phyloP scores from a whole-genome alignment of 805 yeast genomes.

The Myxozyma nipponensis region DNA sequence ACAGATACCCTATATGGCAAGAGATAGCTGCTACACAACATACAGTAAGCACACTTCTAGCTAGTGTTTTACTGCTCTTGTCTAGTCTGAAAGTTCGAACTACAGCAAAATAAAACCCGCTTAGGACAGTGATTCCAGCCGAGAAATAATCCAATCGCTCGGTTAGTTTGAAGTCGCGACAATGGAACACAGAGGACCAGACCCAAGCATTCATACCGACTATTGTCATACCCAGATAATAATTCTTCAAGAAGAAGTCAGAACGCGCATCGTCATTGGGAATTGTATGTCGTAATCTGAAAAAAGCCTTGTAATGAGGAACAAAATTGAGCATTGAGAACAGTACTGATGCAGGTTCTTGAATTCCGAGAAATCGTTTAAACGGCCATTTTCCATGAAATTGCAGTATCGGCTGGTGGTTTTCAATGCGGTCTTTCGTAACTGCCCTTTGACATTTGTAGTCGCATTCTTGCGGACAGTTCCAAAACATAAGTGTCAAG shows the following conservation, averaged over 20 bases:
- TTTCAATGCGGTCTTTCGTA: conserved; percentile 50
- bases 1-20: conserved; percentile 62
- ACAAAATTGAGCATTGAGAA: conserved; percentile 70
- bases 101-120: conserved; percentile 68
- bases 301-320: conserved; percentile 52
- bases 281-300: conserved; percentile 12
- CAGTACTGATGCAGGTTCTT: conserved; percentile 74
- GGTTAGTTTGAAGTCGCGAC: conserved; percentile 74
- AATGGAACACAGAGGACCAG: conserved; percentile 79
- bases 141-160: conserved; percentile 87
- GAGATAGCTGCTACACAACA: conserved; percentile 51
- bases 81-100: conserved; percentile 62
- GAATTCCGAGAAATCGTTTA: conserved; percentile 67
- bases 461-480: conserved; percentile 78
- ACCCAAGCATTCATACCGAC: conserved; percentile 85
- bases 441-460: conserved; percentile 83
- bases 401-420: conserved; percentile 61
- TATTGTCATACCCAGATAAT: conserved; percentile 49
- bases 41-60: conserved; percentile 40
- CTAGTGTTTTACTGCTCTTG: conserved; percentile 31
- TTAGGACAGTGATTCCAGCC: conserved; percentile 83
- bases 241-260: conserved; percentile 30
- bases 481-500: conserved; percentile 59
- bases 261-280: conserved; percentile 21
- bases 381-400: conserved; percentile 99